Conservation (phyloP, 2,329 filamentous ascomycete genomes). For the Calonectria crousiana region DNA sequence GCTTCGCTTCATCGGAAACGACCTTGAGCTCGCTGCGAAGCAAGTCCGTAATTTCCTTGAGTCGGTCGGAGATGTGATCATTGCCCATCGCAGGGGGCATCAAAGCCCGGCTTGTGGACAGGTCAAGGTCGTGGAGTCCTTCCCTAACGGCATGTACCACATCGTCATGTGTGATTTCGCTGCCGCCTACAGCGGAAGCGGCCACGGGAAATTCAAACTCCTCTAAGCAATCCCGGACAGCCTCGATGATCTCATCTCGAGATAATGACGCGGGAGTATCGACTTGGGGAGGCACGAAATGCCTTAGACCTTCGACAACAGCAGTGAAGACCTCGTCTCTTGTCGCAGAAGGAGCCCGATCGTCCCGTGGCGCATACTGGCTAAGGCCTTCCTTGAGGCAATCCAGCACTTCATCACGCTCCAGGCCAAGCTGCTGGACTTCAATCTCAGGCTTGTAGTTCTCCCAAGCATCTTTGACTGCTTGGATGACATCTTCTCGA, state of each 20-base stretch:
- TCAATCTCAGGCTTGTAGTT: conserved; percentile 95
- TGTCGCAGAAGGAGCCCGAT: conserved; percentile 71
- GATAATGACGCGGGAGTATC: conserved; percentile 78
- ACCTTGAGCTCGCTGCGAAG: conserved; percentile 71
- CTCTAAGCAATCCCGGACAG: conserved; percentile 87
- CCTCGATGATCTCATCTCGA: conserved; percentile 84
- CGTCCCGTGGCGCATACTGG: conserved; percentile 73
- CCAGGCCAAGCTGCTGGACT: conserved; percentile 88
- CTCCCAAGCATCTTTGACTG: conserved; percentile 92
- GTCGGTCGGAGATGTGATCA: conserved; percentile 65
- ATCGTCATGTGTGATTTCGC: conserved; percentile 70
- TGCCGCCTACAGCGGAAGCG: conserved; percentile 64
- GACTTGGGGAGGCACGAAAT: conserved; percentile 81
- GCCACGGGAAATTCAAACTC: conserved; percentile 82
- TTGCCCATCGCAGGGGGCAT: conserved; percentile 57
- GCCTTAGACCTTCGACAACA: conserved; percentile 86
- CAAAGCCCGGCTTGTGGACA: conserved; percentile 55
- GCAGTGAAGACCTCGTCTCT: conserved; percentile 88
- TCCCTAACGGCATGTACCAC: conserved; percentile 74
- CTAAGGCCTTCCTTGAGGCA: conserved; percentile 89
- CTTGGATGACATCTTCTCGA: conserved; percentile 86
- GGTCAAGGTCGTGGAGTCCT: conserved; percentile 65
- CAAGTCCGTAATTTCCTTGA: conserved; percentile 74
- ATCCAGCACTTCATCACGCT: conserved; percentile 88
- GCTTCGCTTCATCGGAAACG: conserved; percentile 75